Conservation (phyloP, 345 rosid species). For the Citrus hindsii region DNA sequence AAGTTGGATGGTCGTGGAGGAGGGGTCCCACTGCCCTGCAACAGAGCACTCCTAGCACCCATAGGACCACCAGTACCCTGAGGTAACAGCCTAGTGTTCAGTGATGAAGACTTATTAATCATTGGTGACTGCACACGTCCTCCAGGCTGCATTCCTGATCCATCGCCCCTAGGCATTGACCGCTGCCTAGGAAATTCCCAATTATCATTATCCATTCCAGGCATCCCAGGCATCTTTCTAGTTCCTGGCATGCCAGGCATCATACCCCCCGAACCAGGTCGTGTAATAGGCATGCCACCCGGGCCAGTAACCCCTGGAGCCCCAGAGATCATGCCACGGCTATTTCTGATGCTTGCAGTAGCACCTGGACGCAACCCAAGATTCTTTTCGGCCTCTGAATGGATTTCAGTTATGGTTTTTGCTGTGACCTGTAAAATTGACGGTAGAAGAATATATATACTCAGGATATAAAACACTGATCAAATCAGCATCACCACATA, state of each 20-base stretch:
- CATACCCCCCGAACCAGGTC: slow-evolving; percentile 93
- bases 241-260: slow-evolving; percentile 99
- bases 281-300: slow-evolving; percentile 55
- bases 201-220: slow-evolving; percentile 73
- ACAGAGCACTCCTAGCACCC: slow-evolving; percentile 67
- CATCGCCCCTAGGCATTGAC: slow-evolving; percentile 80
- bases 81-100: slow-evolving; percentile 66
- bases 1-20: slow-evolving; percentile 24
- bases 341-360: slow-evolving; percentile 74
- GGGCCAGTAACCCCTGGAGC: slow-evolving; percentile 51
- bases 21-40: slow-evolving; percentile 54
- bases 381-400: slow-evolving; percentile 83
- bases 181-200: slow-evolving; percentile 76
- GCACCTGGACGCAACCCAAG: slow-evolving; percentile 96
- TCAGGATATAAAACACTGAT: background rate
- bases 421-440: slow-evolving; percentile 70
- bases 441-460: slow-evolving; percentile 1
- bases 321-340: slow-evolving; percentile 43
- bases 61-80: slow-evolving; percentile 70
- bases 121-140: slow-evolving; percentile 46
- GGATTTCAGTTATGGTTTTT: slow-evolving; percentile 88
- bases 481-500: background rate
- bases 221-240: slow-evolving; percentile 95
- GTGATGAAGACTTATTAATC: slow-evolving; percentile 44
- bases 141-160: slow-evolving; percentile 38